Percentiles rank a stretch among this genome's conserved stretches.
Evolutionary conservation across 805 yeast genomes (phyloP).

Genomic region (Wickerhamiella kazuoi): DNA sequence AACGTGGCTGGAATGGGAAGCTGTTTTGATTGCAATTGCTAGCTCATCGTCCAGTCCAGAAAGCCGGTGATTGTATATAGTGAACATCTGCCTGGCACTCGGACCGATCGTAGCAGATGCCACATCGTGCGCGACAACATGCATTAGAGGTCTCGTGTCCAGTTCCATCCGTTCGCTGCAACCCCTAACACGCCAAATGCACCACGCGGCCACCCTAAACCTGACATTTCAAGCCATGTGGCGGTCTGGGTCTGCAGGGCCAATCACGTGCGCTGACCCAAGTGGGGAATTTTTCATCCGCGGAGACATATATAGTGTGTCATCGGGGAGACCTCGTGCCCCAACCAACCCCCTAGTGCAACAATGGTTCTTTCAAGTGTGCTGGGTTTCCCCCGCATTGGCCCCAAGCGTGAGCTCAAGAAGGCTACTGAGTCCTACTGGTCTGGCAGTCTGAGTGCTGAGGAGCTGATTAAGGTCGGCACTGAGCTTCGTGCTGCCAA

Average conservation of each 20-base stretch:
- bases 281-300: neutral
- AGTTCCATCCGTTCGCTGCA: too few relatives aligned
- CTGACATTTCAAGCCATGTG: neutral
- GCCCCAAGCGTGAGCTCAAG: slow-evolving; percentile 98
- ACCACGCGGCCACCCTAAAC: neutral
- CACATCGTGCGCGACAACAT: too few relatives aligned
- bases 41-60: too few relatives aligned
- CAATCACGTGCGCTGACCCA: neutral
- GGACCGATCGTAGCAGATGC: too few relatives aligned
- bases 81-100: too few relatives aligned
- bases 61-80: too few relatives aligned
- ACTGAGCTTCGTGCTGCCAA: slow-evolving; percentile 86
- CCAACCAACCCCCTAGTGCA: neutral
- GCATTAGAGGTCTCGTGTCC: too few relatives aligned
- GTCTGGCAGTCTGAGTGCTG: slow-evolving; percentile 80
- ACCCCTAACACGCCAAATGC: too few relatives aligned
- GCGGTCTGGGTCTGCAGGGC: too few relatives aligned
- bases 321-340: neutral
- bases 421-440: slow-evolving; percentile 98
- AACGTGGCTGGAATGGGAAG: too few relatives aligned
- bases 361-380: slow-evolving; percentile 89
- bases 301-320: neutral
- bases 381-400: slow-evolving; percentile 99
- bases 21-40: too few relatives aligned
- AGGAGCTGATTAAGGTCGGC: slow-evolving; percentile 79